Conservation (phyloP, 1,284 basidiomycete species). For the Fomitiporia mediterranea region DNA sequence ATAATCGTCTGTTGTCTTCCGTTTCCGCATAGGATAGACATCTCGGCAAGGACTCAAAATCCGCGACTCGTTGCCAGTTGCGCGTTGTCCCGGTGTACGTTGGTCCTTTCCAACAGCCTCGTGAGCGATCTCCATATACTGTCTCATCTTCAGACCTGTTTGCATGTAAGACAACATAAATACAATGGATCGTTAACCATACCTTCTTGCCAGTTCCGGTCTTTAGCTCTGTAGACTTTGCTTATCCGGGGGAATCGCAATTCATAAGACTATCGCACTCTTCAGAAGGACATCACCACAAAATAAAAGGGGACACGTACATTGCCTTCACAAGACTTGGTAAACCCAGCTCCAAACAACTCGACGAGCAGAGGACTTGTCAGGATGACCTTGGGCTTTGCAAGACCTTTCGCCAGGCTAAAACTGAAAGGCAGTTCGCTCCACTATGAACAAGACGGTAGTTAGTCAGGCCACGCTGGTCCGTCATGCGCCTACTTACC, state of each 20-base stretch:
- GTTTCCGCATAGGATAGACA: not conserved
- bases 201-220: slow-evolving; percentile 61
- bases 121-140: slow-evolving; percentile 2
- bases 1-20: too few species aligned
- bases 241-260: slow-evolving; percentile 76
- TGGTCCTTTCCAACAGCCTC: slow-evolving; percentile 1
- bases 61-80: too few species aligned
- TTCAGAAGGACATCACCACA: slow-evolving; percentile 8
- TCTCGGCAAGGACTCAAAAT: too few species aligned
- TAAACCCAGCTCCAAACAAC: slow-evolving; percentile 78
- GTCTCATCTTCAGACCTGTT: not conserved
- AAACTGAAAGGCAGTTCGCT: slow-evolving; percentile 17
- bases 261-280: slow-evolving; percentile 59
- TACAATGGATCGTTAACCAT: slow-evolving; percentile 26
- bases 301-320: slow-evolving; percentile 38
- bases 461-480: too few species aligned
- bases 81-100: too few species aligned
- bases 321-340: slow-evolving; percentile 47
- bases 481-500: too few species aligned
- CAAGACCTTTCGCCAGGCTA: slow-evolving; percentile 45
- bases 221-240: slow-evolving; percentile 56
- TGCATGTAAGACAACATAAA: too few species aligned
- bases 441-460: not conserved
- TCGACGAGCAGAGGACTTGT: slow-evolving; percentile 64
- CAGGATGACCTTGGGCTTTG: slow-evolving; percentile 55